Conservation (phyloP, 495 filamentous ascomycete genomes). For the Penicillium bovifimosum region DNA sequence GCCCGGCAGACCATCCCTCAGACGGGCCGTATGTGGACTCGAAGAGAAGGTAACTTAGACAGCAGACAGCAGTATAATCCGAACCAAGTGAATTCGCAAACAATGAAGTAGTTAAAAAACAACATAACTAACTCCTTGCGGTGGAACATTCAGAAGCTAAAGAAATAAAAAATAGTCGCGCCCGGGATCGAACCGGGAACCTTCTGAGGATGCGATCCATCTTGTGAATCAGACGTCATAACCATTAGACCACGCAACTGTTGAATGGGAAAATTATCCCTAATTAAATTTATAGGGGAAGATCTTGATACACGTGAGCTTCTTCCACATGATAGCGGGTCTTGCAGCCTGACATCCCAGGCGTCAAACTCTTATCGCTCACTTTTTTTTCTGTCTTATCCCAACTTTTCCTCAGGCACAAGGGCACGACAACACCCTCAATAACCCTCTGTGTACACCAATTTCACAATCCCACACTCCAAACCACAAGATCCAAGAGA, state of each 20-base stretch:
- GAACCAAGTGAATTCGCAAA: no score
- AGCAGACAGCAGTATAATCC: no score
- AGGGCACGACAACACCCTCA: background rate
- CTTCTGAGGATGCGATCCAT: slow-evolving; percentile 9
- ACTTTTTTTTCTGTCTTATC: slow-evolving; percentile 1
- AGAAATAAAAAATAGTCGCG: slow-evolving; percentile 19
- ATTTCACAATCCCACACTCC: background rate
- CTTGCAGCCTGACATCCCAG: background rate
- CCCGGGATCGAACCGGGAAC: slow-evolving; percentile 41
- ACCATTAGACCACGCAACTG: slow-evolving; percentile 20
- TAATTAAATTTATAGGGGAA: no score
- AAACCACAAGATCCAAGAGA: background rate
- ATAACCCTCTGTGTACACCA: background rate
- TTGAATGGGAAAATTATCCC: no score
- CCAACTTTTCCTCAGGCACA: background rate
- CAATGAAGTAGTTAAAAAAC: no score
- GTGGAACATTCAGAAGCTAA: no score
- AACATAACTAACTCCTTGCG: no score
- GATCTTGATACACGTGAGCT: no score
- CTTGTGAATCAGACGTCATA: slow-evolving; percentile 26
- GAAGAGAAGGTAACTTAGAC: no score
- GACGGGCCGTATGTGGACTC: no score
- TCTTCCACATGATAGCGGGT: background rate
- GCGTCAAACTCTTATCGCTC: background rate
- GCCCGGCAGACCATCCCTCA: no score